Evolutionary conservation across 352 stramenopile genomes (phyloP).

Genomic region (Halophytophthora batemanensis): DNA sequence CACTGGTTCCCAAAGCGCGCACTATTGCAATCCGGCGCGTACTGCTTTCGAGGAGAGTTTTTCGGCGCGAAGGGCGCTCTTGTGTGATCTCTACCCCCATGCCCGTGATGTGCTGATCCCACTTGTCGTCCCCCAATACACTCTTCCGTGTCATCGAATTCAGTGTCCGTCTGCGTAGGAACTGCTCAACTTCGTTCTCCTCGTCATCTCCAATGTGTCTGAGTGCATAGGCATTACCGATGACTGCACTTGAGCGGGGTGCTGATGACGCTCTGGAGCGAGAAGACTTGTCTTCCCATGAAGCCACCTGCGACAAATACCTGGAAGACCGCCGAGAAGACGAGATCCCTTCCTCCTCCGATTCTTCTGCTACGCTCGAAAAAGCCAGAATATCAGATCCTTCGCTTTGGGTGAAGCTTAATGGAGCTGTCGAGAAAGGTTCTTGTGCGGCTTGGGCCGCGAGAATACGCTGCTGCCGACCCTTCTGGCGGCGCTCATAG

Average conservation of each 20-base stretch:
- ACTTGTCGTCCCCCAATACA: constrained; percentile 37
- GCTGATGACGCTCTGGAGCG: constrained; percentile 17
- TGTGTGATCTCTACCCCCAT: constrained; percentile 59
- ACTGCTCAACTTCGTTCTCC: constrained; percentile 45
- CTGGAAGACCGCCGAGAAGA: constrained; percentile 1
- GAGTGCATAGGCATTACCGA: constrained; percentile 25
- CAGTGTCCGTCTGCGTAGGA: constrained; percentile 39
- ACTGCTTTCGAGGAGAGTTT: constrained; percentile 7
- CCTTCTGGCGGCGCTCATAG: constrained; percentile 54
- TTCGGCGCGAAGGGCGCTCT: constrained; percentile 30
- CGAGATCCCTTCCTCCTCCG: constrained; percentile 5
- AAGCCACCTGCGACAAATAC: constrained; percentile 12
- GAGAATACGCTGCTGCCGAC: constrained; percentile 44
- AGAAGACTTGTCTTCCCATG: constrained; percentile 5
- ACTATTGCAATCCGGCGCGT: constrained; percentile 16
- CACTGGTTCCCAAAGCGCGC: constrained; percentile 6
- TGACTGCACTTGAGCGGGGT: constrained; percentile 23
- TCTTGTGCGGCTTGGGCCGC: constrained; percentile 19
- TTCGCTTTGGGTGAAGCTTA: constrained; percentile 10
- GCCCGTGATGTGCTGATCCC: constrained; percentile 38
- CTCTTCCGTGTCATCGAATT: constrained; percentile 19
- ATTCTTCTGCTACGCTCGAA: constrained; percentile 14
- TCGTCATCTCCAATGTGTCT: constrained; percentile 10
- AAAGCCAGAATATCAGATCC: constrained; percentile 3
- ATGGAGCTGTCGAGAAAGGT: constrained; percentile 1